Evolutionary conservation across 257 asterid genomes (phyloP).

Genomic region (Solanum sitiens): DNA sequence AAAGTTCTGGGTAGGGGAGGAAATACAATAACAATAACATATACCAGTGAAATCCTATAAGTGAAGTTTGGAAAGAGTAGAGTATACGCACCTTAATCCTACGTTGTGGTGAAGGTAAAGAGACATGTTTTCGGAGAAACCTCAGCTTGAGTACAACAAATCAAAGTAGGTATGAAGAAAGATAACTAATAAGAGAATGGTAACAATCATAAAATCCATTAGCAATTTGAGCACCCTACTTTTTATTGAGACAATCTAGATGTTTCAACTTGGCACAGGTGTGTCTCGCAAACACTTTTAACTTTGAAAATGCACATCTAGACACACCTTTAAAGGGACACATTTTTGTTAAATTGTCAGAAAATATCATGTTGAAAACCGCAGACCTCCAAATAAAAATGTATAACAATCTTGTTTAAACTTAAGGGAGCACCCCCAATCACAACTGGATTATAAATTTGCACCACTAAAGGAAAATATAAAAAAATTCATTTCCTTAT

Average conservation of each 20-base stretch:
- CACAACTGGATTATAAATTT: not conserved
- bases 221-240: not conserved
- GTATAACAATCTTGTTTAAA: not conserved
- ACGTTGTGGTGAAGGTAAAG: not conserved
- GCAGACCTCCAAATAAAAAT: not conserved
- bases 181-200: not conserved
- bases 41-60: too few species aligned
- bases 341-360: not conserved
- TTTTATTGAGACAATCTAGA: not conserved
- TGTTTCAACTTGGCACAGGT: not conserved
- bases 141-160: not conserved
- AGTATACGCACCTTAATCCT: not conserved
- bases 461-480: not conserved
- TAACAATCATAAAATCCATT: not conserved
- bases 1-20: not conserved
- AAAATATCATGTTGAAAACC: not conserved
- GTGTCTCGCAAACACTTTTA: not conserved
- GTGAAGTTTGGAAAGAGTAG: fast-evolving
- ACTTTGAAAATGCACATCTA: not conserved
- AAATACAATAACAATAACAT: not conserved
- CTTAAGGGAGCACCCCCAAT: not conserved
- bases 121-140: too few species aligned
- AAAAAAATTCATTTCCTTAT: not conserved
- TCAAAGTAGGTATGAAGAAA: not conserved
- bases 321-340: not conserved